These are phyloP conservation scores for Penicillium brasilianum DNA, from an alignment of 2,329 filamentous ascomycete genomes.

Conservation along the genomic window DNA sequence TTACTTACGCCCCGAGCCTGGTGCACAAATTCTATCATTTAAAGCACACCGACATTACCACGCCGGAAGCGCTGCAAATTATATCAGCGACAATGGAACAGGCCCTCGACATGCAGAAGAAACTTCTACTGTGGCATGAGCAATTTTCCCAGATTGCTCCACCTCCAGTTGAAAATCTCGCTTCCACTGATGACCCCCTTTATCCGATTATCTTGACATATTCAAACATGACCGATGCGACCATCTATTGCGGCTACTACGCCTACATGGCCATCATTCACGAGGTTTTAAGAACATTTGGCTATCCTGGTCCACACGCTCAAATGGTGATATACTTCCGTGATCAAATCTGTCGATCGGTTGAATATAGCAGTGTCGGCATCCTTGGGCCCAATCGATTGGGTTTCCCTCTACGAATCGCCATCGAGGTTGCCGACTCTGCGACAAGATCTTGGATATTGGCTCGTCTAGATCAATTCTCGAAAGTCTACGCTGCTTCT, in stretches of 20 bases:
- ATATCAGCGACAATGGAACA: conserved; percentile 23
- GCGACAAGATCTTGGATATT: conserved; percentile 33
- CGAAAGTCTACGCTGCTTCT: conserved; percentile 32
- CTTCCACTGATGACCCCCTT: conserved; percentile 26
- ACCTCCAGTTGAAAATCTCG: conserved; percentile 26
- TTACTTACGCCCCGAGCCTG: conserved; percentile 34
- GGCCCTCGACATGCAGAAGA: conserved; percentile 30
- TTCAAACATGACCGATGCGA: conserved; percentile 28
- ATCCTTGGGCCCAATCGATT: conserved; percentile 35
- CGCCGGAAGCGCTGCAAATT: conserved; percentile 15
- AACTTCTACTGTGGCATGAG: conserved; percentile 31
- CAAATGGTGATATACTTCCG: conserved; percentile 31
- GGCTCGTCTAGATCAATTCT: conserved; percentile 29
- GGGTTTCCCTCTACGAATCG: conserved; percentile 35
- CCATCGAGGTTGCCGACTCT: conserved; percentile 34
- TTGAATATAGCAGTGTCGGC: conserved; percentile 35
- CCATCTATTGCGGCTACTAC: conserved; percentile 34
- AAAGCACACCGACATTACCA: conserved; percentile 23
- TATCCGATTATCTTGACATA: conserved; percentile 32
- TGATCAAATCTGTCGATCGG: conserved; percentile 39
- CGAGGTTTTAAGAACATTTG: conserved; percentile 29
- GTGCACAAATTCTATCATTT: conserved; percentile 34
- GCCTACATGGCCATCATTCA: conserved; percentile 37
- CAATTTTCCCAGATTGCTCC: conserved; percentile 24
- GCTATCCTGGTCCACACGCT: conserved; percentile 31